Percentiles rank a stretch among this genome's conserved stretches.
These are phyloP conservation scores for Dichotomocladium elegans DNA, from an alignment of 371 early-diverging fungal species.

Conservation along the genomic window DNA sequence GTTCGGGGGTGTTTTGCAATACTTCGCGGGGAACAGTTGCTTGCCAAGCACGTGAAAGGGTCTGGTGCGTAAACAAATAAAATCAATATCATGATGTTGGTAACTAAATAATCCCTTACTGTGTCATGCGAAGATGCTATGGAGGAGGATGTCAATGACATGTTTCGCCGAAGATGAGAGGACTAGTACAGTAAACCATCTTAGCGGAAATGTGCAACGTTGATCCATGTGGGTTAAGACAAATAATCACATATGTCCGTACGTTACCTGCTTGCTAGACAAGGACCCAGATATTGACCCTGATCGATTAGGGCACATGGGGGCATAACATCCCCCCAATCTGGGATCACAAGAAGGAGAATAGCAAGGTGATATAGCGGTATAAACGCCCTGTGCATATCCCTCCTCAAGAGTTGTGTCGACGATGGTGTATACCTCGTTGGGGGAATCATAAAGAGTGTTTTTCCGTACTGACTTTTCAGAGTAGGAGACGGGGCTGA, in stretches of 20 bases:
- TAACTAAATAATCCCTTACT: no score
- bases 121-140: conserved; percentile 39
- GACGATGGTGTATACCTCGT: conserved; percentile 34
- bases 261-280: not conserved
- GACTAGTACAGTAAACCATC: no score
- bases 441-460: conserved; percentile 30
- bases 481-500: conserved; percentile 33
- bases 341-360: conserved; percentile 26
- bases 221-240: not conserved
- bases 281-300: not conserved
- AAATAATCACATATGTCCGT: not conserved
- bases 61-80: conserved; percentile 10
- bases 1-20: conserved; percentile 62
- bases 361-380: conserved; percentile 37
- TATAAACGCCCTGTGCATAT: conserved; percentile 30
- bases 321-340: conserved; percentile 37
- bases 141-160: conserved; percentile 8
- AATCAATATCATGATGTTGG: no score
- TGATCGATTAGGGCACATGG: conserved; percentile 32
- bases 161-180: conserved; percentile 3
- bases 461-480: conserved; percentile 37
- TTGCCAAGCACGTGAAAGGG: conserved; percentile 61
- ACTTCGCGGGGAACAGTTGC: conserved; percentile 71
- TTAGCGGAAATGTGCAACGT: no score
- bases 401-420: conserved; percentile 22